Percentiles rank a stretch among this genome's conserved stretches.
Evolutionary conservation across 179 eudicot species (phyloP).

Genomic region (Silene vulgaris): DNA sequence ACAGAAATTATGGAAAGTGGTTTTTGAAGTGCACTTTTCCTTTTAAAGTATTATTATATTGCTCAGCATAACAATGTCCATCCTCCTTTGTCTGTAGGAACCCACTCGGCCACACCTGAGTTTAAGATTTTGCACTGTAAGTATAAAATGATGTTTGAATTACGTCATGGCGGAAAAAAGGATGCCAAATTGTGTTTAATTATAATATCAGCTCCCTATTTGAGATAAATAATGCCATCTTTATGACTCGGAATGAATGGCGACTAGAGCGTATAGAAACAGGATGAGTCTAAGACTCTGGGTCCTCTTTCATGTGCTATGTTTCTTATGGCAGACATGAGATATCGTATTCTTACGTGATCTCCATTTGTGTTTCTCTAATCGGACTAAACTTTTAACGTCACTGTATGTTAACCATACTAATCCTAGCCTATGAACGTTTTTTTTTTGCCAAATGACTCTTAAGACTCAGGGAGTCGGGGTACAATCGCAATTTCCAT

Average conservation of each 20-base stretch:
- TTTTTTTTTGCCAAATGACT: neutral
- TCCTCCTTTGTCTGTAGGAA: constrained; percentile 18
- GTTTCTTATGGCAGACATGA: constrained; percentile 16
- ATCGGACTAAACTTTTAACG: neutral
- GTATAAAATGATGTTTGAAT: constrained; percentile 4
- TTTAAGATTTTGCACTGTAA: neutral
- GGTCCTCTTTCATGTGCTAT: constrained; percentile 5
- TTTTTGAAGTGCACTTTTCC: constrained; percentile 14
- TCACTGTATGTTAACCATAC: neutral
- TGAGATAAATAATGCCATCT: constrained; percentile 12
- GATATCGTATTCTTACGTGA: constrained; percentile 12
- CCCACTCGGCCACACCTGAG: constrained; percentile 15
- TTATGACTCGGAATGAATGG: constrained; percentile 9
- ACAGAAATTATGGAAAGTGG: constrained; percentile 21
- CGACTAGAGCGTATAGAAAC: neutral
- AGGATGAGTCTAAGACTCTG: neutral
- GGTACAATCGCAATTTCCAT: neutral
- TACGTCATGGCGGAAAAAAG: neutral
- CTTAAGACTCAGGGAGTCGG: neutral
- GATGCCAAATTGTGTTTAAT: constrained; percentile 4
- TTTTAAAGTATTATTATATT: constrained; percentile 12
- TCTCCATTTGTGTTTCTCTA: constrained; percentile 6
- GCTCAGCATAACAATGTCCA: constrained; percentile 17
- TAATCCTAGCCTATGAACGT: neutral
- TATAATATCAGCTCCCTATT: neutral